Conservation (phyloP, 805 yeast genomes). For the Wickerhamomyces subpelliculosus region DNA sequence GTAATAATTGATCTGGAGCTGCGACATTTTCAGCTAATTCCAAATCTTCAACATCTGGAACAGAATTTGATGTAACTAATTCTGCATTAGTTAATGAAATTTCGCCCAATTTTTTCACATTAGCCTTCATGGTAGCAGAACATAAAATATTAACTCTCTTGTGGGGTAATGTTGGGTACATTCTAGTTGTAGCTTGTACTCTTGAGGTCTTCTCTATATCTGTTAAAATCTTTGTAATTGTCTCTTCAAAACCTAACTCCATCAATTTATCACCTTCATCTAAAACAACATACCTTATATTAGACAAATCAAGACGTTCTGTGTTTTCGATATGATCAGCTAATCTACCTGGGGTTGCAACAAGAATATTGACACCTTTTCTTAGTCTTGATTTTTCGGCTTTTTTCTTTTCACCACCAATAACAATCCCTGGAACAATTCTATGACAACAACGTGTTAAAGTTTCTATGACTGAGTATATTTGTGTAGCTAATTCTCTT, state of each 20-base stretch:
- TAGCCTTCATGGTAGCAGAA: slow-evolving; percentile 87
- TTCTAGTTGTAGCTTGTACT: slow-evolving; percentile 28
- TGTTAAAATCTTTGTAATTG: slow-evolving; percentile 68
- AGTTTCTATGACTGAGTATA: slow-evolving; percentile 70
- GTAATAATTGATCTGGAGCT: slow-evolving; percentile 89
- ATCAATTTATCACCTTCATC: slow-evolving; percentile 97
- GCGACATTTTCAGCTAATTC: slow-evolving; percentile 26
- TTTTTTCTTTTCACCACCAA: slow-evolving; percentile 98
- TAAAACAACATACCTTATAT: slow-evolving; percentile 78
- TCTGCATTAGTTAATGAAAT: slow-evolving; percentile 69
- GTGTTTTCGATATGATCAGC: slow-evolving; percentile 95
- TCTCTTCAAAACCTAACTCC: slow-evolving; percentile 95
- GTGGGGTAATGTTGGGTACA: slow-evolving; percentile 55
- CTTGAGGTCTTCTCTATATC: slow-evolving; percentile 40
- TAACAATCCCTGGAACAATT: slow-evolving; percentile 91
- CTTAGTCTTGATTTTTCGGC: slow-evolving; percentile 93
- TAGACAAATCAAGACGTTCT: slow-evolving; percentile 58
- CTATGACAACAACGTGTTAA: slow-evolving; percentile 73
- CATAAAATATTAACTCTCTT: slow-evolving; percentile 76
- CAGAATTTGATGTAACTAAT: slow-evolving; percentile 39
- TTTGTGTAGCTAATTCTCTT: slow-evolving; percentile 89
- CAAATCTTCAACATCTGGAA: slow-evolving; percentile 22
- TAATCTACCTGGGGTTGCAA: slow-evolving; percentile 95
- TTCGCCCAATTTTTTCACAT: slow-evolving; percentile 75
- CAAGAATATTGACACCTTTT: slow-evolving; percentile 92